These are phyloP conservation scores for Euptelea pleiosperma DNA, from an alignment of 164 flowering plant species.

Conservation along the genomic window DNA sequence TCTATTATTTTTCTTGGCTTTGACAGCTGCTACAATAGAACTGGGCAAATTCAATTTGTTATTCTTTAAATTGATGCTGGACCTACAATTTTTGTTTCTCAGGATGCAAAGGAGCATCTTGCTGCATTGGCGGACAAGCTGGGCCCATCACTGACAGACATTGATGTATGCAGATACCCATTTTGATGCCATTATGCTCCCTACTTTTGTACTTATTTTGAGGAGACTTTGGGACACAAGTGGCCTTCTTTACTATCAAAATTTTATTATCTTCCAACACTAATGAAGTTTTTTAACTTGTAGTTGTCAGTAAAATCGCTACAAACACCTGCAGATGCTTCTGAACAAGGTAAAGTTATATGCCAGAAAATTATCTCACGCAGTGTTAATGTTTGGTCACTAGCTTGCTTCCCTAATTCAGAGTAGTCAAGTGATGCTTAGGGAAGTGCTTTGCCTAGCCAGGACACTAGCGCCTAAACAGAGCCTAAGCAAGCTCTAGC, in stretches of 20 bases:
- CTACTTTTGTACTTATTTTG: neutral
- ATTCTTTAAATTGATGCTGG: slow-evolving; percentile 12
- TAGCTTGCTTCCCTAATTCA: no score
- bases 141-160: slow-evolving; percentile 75
- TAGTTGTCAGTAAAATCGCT: slow-evolving; percentile 69
- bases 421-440: no score
- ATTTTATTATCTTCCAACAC: slow-evolving; percentile 7
- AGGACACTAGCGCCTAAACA: no score
- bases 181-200: neutral
- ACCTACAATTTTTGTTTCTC: slow-evolving; percentile 16
- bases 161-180: slow-evolving; percentile 59
- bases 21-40: neutral
- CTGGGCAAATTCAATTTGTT: neutral
- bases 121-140: slow-evolving; percentile 92
- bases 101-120: slow-evolving; percentile 99
- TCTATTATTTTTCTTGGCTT: neutral
- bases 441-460: no score
- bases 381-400: slow-evolving; percentile 7
- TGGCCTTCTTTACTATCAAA: neutral
- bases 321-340: slow-evolving; percentile 49
- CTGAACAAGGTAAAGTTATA: slow-evolving; percentile 75
- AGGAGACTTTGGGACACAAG: neutral
- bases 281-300: slow-evolving; percentile 25
- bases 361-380: slow-evolving; percentile 20
- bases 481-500: no score